Evolutionary conservation across 176 grass and related monocot species (phyloP).

Genomic region (Hsuehochloa calcarea): DNA sequence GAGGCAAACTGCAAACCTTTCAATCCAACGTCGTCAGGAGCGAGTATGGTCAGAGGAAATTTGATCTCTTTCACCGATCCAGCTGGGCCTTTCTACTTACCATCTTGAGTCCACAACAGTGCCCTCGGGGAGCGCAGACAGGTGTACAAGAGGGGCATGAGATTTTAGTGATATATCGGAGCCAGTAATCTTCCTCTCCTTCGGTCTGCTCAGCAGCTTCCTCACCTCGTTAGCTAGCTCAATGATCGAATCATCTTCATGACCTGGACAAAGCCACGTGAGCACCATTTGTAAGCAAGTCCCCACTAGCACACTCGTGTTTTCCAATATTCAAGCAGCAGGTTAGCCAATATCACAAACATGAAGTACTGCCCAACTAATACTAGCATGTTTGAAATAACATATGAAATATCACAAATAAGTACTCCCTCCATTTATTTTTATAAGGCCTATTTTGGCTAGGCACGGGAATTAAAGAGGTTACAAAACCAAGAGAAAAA

Average conservation of each 20-base stretch:
- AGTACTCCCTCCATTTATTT: background rate
- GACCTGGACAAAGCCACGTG: conserved; percentile 42
- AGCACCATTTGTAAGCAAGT: background rate
- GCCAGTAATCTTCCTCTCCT: conserved; percentile 47
- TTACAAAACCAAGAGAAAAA: too few species aligned
- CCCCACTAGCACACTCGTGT: background rate
- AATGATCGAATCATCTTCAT: conserved; percentile 67
- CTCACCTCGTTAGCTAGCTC: conserved; percentile 71
- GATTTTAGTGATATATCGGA: conserved; percentile 31
- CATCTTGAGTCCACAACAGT: conserved; percentile 51
- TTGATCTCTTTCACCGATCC: background rate
- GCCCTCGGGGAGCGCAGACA: conserved; percentile 36
- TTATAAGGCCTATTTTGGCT: too few species aligned
- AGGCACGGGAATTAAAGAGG: too few species aligned
- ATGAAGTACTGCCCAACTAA: background rate
- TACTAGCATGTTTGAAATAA: background rate
- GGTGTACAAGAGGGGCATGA: conserved; percentile 26
- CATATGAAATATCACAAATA: background rate
- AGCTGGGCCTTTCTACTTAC: background rate
- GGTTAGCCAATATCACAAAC: background rate
- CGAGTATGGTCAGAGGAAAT: conserved; percentile 26
- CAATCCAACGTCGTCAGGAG: background rate
- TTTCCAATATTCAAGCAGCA: background rate
- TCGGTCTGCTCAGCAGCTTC: conserved; percentile 49
- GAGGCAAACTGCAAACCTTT: background rate